Evolutionary conservation across 192 early-diverging fungal species (phyloP).

Genomic region (Linnemannia elongata): DNA sequence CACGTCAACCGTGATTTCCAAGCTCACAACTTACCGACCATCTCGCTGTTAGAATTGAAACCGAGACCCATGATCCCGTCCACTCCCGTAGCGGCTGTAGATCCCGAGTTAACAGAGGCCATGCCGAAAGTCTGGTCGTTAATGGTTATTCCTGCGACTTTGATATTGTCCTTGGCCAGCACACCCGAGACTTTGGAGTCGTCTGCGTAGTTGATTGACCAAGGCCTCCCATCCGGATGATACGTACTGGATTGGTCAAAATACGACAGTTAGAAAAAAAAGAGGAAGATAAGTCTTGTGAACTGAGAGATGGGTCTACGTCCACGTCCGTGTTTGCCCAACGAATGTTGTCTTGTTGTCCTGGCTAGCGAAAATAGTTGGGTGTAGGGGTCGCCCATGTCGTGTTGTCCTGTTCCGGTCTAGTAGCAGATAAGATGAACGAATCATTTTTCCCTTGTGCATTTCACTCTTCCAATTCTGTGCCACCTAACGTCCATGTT

Average conservation of each 20-base stretch:
- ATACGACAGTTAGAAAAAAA: not conserved
- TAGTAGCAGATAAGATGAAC: not conserved
- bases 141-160: constrained; percentile 59
- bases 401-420: not conserved
- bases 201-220: constrained; percentile 67
- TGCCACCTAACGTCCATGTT: not conserved
- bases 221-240: constrained; percentile 46
- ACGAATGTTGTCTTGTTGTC: not conserved
- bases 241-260: constrained; percentile 37
- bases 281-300: not conserved
- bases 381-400: not conserved
- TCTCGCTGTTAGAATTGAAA: constrained; percentile 61
- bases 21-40: constrained; percentile 46
- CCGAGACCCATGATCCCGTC: constrained; percentile 74
- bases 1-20: too few relatives aligned
- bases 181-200: constrained; percentile 64
- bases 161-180: constrained; percentile 61
- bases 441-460: not conserved
- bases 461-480: not conserved
- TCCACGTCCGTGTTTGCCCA: not conserved
- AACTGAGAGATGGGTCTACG: too few relatives aligned
- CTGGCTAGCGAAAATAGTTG: not conserved
- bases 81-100: constrained; percentile 62
- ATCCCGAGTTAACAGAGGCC: constrained; percentile 62
- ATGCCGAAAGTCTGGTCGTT: constrained; percentile 61